Base-by-base conservation (phyloP, 208 protist species). In the Crithidia expoeki region DNA sequence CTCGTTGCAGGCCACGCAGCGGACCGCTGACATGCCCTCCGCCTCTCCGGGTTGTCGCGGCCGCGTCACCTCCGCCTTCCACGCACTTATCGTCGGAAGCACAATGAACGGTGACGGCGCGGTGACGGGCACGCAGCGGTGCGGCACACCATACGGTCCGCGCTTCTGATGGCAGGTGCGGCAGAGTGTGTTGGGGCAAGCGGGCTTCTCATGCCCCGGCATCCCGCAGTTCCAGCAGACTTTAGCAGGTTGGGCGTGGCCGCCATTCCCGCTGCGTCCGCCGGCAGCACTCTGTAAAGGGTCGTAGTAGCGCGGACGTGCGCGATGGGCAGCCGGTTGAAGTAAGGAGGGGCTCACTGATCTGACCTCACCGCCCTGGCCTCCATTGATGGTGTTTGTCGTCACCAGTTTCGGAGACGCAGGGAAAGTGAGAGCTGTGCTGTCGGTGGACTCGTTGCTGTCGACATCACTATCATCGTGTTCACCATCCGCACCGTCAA, bases 191-290 rank as follows among this genome's bases (percentile, higher is more conserved):
- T 95, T 95, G 16, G 76, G 76, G 79, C 89, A 95, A n/a, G 84
- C 61, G 9, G 89, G 85, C 65, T 95, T 95, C 66, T 95, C 89
- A 49, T 95, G 89, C 0, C 84, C 85, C 3, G 79, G 56, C 67
- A 95, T 81, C 25, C 89, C 89, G 51, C 89, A 95, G 68, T 80
- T 79, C 89, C 89, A 95, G 75, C 89, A 95, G n/a, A 95, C 83
- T 68, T 91, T 90, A 16, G 65, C 79, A 10, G 73, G 47, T 14
- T 68, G 68, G 21, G 61, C 46, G 46, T 40, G 38, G 1, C 50
- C 56, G 36, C 47, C 68, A 56, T 57, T 70, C 12, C 70, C 56
- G 27, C 52, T 59, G 27, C 65, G 44, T 44, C 68, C 65, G 36
- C 62, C 78, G 14, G 46, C 68, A 19, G 80, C 76, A 42, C 66